A percentile compares a stretch with the other conserved stretches of the same genome.
These are phyloP conservation scores for Kwoniella dendrophila DNA, from an alignment of 768 basidiomycete species.

Conservation along the genomic window DNA sequence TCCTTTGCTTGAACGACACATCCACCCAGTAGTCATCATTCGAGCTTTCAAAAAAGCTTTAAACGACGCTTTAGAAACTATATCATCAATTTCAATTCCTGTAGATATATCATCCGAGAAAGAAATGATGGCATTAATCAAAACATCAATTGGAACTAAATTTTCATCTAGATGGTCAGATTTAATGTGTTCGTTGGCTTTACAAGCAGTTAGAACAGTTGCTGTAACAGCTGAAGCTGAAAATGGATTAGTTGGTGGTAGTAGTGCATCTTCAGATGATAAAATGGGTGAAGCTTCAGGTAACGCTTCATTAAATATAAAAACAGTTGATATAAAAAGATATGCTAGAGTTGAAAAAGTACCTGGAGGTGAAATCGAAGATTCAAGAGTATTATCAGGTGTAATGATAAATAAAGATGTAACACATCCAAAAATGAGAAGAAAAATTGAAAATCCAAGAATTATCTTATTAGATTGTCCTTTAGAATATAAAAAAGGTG, in stretches of 20 bases:
- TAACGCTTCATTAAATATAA: slow-evolving; percentile 57
- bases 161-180: slow-evolving; percentile 95
- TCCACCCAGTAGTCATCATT: slow-evolving; percentile 99
- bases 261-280: background rate
- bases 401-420: slow-evolving; percentile 99
- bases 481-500: slow-evolving; percentile 98
- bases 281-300: slow-evolving; percentile 23
- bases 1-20: slow-evolving; percentile 89
- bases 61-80: slow-evolving; percentile 84
- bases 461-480: slow-evolving; percentile 92
- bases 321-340: slow-evolving; percentile 95
- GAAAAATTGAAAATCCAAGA: slow-evolving; percentile 84
- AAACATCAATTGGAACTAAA: slow-evolving; percentile 97
- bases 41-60: slow-evolving; percentile 96
- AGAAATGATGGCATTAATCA: slow-evolving; percentile 95
- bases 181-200: slow-evolving; percentile 92
- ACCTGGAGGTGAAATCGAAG: slow-evolving; percentile 95
- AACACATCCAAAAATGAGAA: slow-evolving; percentile 93
- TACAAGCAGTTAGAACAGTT: slow-evolving; percentile 89
- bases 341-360: slow-evolving; percentile 97
- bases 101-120: slow-evolving; percentile 82
- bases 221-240: slow-evolving; percentile 67
- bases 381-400: slow-evolving; percentile 79
- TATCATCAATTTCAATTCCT: slow-evolving; percentile 82
- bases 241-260: slow-evolving; percentile 36